Base-by-base conservation (phyloP, 805 yeast genomes). In the Lipomyces sp. region DNA sequence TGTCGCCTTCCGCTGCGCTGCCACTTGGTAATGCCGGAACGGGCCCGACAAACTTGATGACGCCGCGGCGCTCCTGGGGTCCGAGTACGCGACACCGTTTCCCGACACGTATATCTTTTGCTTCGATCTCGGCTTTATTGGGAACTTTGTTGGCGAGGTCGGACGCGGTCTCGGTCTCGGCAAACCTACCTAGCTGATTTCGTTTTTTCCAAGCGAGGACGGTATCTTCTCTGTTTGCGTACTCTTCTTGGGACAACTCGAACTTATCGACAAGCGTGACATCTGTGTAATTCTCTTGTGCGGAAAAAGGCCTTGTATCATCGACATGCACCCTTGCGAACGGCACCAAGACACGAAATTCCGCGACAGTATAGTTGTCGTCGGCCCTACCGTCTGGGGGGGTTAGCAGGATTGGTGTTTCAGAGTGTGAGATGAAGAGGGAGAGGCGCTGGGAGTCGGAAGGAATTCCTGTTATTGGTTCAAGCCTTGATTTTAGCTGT, bases 191-290 rank as follows among this genome's bases (percentile, higher is more conserved):
- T 33, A 91, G 78, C 64, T 85, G 77, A 69, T 89, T 83, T 37
- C 82, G 80, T 64, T 83, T 82, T 75, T 93, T 94, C 97, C 97
- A 93, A 63, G 83, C 83, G 64, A 87, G 81, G 1, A 90, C 96
- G 0, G 94, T 83, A 63, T 88, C 85, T 2, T 77, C 61, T 65
- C 89, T 81, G 57, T 79, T 79, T 37, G 83, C 87, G 76, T 93
- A 91, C 56, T 85, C 89, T 53, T 81, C 85, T 48, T 87, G 87
- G 1, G 85, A 78, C 75, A 90, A 77, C 65, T 82, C 80, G 73
- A 77, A 84, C 57, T 79, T 80, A 15, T 75, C 78, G n/a, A 72
- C 79, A 1, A 75, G 81, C 3, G 77, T 75, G 8, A 71, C 71
- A 59, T 76, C 77, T 15, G 76, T 76, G 35, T 78, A 72, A 51